Percentiles rank a stretch among this genome's conserved stretches.
Evolutionary conservation across 108 stramenopile genomes (phyloP).

Genomic region (Nitzschia sp.): DNA sequence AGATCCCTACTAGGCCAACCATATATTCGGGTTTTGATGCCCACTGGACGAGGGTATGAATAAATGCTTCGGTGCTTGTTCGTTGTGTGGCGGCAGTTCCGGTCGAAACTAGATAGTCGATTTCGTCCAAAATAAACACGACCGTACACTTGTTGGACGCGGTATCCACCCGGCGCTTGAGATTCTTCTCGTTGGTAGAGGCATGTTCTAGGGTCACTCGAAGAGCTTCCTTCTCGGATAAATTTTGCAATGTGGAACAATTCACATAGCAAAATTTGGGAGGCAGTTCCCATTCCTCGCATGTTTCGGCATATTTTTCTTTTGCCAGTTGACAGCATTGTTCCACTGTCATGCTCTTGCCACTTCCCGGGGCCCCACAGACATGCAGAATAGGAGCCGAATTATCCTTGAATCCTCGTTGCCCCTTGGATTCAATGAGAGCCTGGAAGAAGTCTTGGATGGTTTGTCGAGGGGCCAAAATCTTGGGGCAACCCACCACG

Average conservation of each 20-base stretch:
- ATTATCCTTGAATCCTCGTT: neutral
- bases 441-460: conserved; percentile 24
- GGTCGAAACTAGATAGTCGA: conserved; percentile 53
- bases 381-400: conserved; percentile 56
- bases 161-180: neutral
- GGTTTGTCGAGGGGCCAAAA: neutral
- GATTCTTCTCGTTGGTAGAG: neutral
- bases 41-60: conserved; percentile 44
- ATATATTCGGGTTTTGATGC: conserved; percentile 34
- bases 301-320: neutral
- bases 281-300: conserved; percentile 7
- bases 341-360: conserved; percentile 53
- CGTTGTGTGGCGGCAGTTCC: conserved; percentile 10
- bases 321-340: conserved; percentile 9
- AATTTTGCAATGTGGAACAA: conserved; percentile 19
- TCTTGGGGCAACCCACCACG: neutral
- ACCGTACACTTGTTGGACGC: conserved; percentile 26
- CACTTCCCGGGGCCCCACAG: conserved; percentile 74
- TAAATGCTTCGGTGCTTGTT: conserved; percentile 27
- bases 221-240: conserved; percentile 11
- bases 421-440: conserved; percentile 25
- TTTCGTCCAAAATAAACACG: conserved; percentile 74
- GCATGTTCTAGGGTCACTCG: conserved; percentile 7
- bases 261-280: conserved; percentile 29
- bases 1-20: conserved; percentile 77